phyloP scores from a whole-genome alignment of 306 rosid species.

The Prosopis cineraria region DNA sequence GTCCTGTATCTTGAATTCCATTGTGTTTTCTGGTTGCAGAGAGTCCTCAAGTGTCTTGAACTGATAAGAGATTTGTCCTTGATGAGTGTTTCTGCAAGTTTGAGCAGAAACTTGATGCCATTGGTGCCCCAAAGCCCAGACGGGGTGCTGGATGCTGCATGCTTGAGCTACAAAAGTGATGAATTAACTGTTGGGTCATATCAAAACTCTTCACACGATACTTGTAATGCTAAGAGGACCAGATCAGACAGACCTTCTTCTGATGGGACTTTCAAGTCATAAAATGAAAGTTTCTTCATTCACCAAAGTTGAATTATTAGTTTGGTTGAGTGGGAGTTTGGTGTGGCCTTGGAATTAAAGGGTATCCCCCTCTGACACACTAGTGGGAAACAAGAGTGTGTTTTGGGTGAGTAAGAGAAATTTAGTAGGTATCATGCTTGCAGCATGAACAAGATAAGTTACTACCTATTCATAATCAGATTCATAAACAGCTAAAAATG shows the following conservation, averaged over 20 bases:
- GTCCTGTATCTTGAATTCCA: slow-evolving; percentile 11
- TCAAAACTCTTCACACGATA: slow-evolving; percentile 62
- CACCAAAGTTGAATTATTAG: slow-evolving; percentile 48
- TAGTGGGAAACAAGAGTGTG: slow-evolving; percentile 24
- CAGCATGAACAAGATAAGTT: slow-evolving; percentile 37
- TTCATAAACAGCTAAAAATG: slow-evolving; percentile 40
- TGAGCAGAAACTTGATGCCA: slow-evolving; percentile 39
- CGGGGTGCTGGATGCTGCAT: slow-evolving; percentile 82
- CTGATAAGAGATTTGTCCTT: slow-evolving; percentile 64
- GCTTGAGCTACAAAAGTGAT: slow-evolving; percentile 81
- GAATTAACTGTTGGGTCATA: slow-evolving; percentile 75
- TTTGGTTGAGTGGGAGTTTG: slow-evolving; percentile 70
- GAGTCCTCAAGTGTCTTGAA: slow-evolving; percentile 77
- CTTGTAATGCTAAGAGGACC: slow-evolving; percentile 58
- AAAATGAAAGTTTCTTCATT: slow-evolving; percentile 56
- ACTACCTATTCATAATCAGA: background rate
- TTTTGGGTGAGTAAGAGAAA: slow-evolving; percentile 40
- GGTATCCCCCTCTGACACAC: slow-evolving; percentile 22
- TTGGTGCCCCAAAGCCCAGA: slow-evolving; percentile 73
- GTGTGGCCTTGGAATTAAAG: slow-evolving; percentile 43
- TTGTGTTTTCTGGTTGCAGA: slow-evolving; percentile 53
- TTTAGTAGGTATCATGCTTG: slow-evolving; percentile 33
- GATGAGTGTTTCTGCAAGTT: slow-evolving; percentile 43
- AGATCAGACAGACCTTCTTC: slow-evolving; percentile 52
- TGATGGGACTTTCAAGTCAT: slow-evolving; percentile 43